Conservation (phyloP, 2,329 filamentous ascomycete genomes). For the Trichophyton verrucosum region DNA sequence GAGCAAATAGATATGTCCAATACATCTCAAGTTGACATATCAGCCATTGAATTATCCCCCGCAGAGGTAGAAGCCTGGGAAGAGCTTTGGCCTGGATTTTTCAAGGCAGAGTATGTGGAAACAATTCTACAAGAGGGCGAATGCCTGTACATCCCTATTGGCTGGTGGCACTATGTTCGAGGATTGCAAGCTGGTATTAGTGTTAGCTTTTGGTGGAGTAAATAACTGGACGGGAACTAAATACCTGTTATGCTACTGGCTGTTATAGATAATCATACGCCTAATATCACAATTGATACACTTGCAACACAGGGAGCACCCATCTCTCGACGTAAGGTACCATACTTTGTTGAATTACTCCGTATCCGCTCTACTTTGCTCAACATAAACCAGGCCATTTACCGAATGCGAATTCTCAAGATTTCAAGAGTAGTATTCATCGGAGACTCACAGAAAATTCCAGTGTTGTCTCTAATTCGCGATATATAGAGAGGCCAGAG, state of each 20-base stretch:
- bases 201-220: constrained; percentile 94
- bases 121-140: constrained; percentile 68
- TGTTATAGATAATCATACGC: background rate
- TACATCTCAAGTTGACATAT: constrained; percentile 68
- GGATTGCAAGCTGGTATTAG: constrained; percentile 80
- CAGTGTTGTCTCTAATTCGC: too few relatives aligned
- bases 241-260: background rate
- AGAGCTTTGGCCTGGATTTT: constrained; percentile 44
- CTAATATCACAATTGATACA: too few relatives aligned
- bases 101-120: constrained; percentile 55
- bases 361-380: too few relatives aligned
- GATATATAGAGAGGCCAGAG: too few relatives aligned
- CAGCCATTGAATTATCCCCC: constrained; percentile 47
- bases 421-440: too few relatives aligned
- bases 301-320: too few relatives aligned
- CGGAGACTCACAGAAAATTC: too few relatives aligned
- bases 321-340: too few relatives aligned
- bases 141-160: constrained; percentile 75
- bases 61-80: constrained; percentile 32
- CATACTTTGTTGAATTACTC: too few relatives aligned
- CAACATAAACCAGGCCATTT: too few relatives aligned
- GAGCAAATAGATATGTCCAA: constrained; percentile 81
- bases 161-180: constrained; percentile 97
- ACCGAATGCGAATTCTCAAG: too few relatives aligned
- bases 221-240: constrained; percentile 10